Evolutionary conservation across 176 grass and related monocot species (phyloP).

Genomic region (Oryza officinalis): DNA sequence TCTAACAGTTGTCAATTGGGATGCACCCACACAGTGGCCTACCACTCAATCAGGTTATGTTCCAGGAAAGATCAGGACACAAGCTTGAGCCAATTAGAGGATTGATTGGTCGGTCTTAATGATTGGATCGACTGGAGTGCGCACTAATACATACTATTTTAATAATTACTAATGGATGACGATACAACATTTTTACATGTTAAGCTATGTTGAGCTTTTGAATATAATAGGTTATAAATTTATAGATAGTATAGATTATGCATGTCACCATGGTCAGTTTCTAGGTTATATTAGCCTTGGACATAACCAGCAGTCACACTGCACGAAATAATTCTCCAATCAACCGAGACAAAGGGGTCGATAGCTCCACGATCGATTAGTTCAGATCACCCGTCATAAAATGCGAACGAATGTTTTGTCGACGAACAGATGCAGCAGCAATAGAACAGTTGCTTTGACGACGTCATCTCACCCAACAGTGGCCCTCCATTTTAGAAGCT

Average conservation of each 20-base stretch:
- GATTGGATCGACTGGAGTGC: background rate
- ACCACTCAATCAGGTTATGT: background rate
- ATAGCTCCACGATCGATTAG: background rate
- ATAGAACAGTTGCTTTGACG: background rate
- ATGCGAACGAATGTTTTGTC: background rate
- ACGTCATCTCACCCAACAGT: background rate
- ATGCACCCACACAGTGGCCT: background rate
- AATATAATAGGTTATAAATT: no score
- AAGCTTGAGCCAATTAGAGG: background rate
- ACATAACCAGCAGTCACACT: slow-evolving; percentile 3
- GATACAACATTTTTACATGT: no score
- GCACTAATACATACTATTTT: background rate
- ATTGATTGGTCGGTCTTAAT: background rate
- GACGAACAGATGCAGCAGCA: background rate
- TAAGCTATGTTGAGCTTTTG: no score
- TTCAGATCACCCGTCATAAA: background rate
- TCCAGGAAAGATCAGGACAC: background rate
- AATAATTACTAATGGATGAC: no score
- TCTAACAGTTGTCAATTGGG: background rate
- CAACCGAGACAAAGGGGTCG: background rate
- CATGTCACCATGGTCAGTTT: background rate
- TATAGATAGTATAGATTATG: no score
- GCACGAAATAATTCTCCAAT: background rate
- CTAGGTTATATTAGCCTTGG: background rate
- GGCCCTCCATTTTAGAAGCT: background rate